Base-by-base conservation (phyloP, 306 rosid species). In the Citrullus colocynthis region DNA sequence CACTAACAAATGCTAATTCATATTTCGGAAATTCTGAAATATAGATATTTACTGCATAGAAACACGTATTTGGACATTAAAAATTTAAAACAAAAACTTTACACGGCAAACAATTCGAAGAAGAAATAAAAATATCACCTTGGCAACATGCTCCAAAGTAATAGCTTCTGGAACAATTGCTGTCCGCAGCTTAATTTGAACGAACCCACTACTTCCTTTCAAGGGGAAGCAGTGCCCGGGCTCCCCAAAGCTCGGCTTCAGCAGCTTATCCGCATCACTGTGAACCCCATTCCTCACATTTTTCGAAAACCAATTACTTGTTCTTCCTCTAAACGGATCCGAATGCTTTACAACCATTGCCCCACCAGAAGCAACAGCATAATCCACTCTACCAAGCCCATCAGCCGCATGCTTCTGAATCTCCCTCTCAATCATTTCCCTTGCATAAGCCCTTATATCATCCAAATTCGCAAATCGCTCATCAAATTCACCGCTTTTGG, bases 221-320 rank as follows among this genome's bases (percentile, higher is more conserved):
- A 96, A 80, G 2, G 98, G 86, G 77, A 96, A 96, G 82, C 99
- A 96, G 80, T 91, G 94, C 34, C 98, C 99, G 0, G 99, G 98
- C 82, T 96, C 98, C 9, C 99, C 99, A 75, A 96, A 93, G 84
- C 99, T 96, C 1, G 99, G 99, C 21, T 72, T 88, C 82, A 96
- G 79, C 99, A 96, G 88, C 89, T 84, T 93, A 18, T 84, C 85
- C 0, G 99, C 96, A 52, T 84, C 84, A 34, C 76, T 76, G 52
- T 84, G 91, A 49, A 87, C 91, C 69, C 84, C 85, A 64, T 80
- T 84, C 70, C 74, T 85, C 2, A 72, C 61, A 75, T 78, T 49
- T 49, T 1, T 61, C 78, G n/a, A 39, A 69, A 89, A 87, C 97
- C 92, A 93, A 60, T 78, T 85, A 54, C 81, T 69, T 45, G 74